These are phyloP conservation scores for Taphrina betulina DNA, from an alignment of 1,139 yeast species.

Conservation along the genomic window DNA sequence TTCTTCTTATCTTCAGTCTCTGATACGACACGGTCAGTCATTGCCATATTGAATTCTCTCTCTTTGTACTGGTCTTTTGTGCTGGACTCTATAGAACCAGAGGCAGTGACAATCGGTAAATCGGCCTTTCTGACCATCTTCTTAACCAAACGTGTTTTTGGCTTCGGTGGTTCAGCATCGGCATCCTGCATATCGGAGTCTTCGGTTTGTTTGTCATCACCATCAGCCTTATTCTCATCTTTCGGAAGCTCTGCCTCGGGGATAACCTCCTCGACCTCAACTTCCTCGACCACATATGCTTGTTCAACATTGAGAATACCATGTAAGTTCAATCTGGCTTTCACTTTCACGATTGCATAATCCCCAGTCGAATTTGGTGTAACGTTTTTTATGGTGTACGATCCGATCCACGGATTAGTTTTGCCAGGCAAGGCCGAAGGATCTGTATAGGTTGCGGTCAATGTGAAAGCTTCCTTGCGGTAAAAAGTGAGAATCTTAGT, in stretches of 20 bases:
- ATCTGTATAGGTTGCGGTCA: constrained; percentile 83
- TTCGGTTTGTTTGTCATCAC: too few species aligned
- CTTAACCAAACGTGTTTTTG: constrained; percentile 81
- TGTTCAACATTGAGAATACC: constrained; percentile 92
- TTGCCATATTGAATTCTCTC: constrained; percentile 76
- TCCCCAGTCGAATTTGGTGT: constrained; percentile 71
- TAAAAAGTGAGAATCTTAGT: constrained; percentile 92
- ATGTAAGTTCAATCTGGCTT: constrained; percentile 94
- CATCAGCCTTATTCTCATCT: constrained; percentile 56
- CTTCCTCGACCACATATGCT: constrained; percentile 93
- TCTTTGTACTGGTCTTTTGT: constrained; percentile 66
- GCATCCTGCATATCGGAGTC: constrained; percentile 50
- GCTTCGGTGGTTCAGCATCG: constrained; percentile 54
- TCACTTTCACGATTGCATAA: constrained; percentile 82
- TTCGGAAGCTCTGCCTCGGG: constrained; percentile 39
- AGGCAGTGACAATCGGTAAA: constrained; percentile 58
- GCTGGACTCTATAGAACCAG: constrained; percentile 64
- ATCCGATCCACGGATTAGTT: constrained; percentile 64
- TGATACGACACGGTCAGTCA: constrained; percentile 93
- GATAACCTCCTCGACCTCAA: constrained; percentile 71
- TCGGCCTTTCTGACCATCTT: constrained; percentile 90
- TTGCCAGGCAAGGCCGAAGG: constrained; percentile 71
- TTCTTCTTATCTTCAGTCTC: constrained; percentile 99
- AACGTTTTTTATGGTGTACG: constrained; percentile 86
- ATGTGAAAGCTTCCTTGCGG: constrained; percentile 84